Evolutionary conservation across 352 stramenopile genomes (phyloP).

Genomic region (Stephanocyclus meneghinianus): DNA sequence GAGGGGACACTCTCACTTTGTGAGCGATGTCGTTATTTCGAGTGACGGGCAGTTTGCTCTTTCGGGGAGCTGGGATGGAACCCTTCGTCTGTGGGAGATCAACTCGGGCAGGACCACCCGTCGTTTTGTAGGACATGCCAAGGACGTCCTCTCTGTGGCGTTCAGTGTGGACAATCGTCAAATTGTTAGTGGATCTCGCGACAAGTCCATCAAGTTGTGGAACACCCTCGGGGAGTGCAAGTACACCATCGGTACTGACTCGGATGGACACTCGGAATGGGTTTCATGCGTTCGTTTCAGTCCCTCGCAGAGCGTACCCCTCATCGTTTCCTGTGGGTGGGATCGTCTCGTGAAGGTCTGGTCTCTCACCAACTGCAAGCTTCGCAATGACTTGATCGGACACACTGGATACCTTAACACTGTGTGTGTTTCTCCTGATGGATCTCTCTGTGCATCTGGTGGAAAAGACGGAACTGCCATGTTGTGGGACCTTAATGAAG

Average conservation of each 20-base stretch:
- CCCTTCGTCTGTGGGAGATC: conserved; percentile 99
- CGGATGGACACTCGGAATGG: conserved; percentile 99
- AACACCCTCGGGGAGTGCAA: conserved; percentile 99
- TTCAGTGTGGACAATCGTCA: conserved; percentile 99
- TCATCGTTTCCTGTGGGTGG: conserved; percentile 99
- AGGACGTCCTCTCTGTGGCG: conserved; percentile 99
- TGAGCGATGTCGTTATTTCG: conserved; percentile 99
- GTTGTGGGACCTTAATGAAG: conserved; percentile 99
- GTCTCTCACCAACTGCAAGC: conserved; percentile 97
- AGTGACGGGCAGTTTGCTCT: conserved; percentile 98
- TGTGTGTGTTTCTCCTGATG: conserved; percentile 99
- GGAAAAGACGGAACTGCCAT: conserved; percentile 99
- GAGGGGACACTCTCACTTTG: conserved; percentile 99
- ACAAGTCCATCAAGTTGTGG: conserved; percentile 99
- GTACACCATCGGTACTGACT: conserved; percentile 91
- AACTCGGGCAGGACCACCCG: conserved; percentile 97
- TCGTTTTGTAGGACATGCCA: conserved; percentile 98
- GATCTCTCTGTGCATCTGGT: conserved; percentile 97
- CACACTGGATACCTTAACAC: conserved; percentile 99
- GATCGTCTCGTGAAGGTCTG: conserved; percentile 99
- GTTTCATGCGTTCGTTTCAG: conserved; percentile 99
- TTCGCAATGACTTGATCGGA: conserved; percentile 98
- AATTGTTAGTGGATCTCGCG: conserved; percentile 98
- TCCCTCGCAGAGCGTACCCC: conserved; percentile 89
- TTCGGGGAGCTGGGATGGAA: conserved; percentile 98